Evolutionary conservation across 306 rosid species (phyloP).

Genomic region (Lathyrus sativus): DNA sequence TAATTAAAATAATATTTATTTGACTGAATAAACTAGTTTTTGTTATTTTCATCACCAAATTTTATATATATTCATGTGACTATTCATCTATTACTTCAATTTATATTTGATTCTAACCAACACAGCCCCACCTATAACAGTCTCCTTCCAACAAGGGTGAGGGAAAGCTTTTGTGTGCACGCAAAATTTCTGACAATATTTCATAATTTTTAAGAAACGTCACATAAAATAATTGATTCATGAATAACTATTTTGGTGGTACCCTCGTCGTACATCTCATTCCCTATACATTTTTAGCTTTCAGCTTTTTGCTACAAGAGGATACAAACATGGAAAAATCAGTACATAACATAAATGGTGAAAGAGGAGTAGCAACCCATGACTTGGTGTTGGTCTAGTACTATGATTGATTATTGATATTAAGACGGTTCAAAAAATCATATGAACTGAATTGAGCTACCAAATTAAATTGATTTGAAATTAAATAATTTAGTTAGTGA

Average conservation of each 20-base stretch:
- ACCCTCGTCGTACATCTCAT: slow-evolving; percentile 27
- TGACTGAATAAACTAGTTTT: too few species aligned
- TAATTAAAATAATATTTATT: too few species aligned
- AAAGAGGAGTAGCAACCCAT: slow-evolving; percentile 41
- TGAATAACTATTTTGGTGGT: neutral
- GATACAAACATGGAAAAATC: slow-evolving; percentile 23
- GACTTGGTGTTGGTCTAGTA: slow-evolving; percentile 14
- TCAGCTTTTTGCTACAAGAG: slow-evolving; percentile 11
- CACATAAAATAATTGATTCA: slow-evolving; percentile 1
- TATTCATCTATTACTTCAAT: too few species aligned
- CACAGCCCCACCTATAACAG: slow-evolving; percentile 31
- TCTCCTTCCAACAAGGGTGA: slow-evolving; percentile 21
- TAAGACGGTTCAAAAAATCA: too few species aligned
- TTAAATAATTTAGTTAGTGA: too few species aligned
- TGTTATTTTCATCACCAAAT: too few species aligned
- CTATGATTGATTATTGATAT: neutral
- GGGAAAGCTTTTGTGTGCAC: neutral
- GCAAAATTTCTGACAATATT: slow-evolving; percentile 4
- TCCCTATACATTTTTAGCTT: slow-evolving; percentile 13
- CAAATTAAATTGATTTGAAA: too few species aligned
- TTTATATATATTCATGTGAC: too few species aligned
- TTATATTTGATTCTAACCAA: slow-evolving; percentile 25
- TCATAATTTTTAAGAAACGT: neutral
- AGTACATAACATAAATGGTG: slow-evolving; percentile 36
- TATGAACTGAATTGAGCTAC: too few species aligned